These are phyloP conservation scores for Allomyces macrogynus DNA, from an alignment of 192 early-diverging fungal genomes.

Conservation along the genomic window DNA sequence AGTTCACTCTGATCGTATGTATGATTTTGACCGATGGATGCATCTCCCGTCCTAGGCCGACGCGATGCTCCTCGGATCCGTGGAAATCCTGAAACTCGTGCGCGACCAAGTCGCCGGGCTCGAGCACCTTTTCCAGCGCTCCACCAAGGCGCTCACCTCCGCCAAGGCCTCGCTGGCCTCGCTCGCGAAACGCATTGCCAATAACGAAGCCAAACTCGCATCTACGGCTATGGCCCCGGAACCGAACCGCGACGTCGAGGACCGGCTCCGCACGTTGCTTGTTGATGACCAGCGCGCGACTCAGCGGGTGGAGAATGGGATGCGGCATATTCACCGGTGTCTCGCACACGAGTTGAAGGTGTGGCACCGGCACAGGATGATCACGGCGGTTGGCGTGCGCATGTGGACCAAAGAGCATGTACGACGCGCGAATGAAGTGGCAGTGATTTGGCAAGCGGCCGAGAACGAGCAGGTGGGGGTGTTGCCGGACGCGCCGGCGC, in stretches of 20 bases:
- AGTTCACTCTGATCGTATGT: too few relatives aligned
- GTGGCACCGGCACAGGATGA: background rate
- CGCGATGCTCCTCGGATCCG: background rate
- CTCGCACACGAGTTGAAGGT: background rate
- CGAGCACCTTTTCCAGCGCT: background rate
- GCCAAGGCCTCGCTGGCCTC: background rate
- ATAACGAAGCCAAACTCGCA: background rate
- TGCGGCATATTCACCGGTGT: background rate
- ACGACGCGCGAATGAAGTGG: too few relatives aligned
- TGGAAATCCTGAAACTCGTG: background rate
- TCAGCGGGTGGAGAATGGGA: background rate
- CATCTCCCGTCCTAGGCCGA: too few relatives aligned
- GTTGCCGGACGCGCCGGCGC: too few relatives aligned
- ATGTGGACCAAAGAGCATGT: too few relatives aligned
- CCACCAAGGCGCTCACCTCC: background rate
- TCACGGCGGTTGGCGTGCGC: too few relatives aligned
- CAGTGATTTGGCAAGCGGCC: too few relatives aligned
- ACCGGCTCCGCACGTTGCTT: background rate
- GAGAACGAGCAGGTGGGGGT: too few relatives aligned
- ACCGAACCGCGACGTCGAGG: background rate
- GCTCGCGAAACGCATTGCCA: background rate
- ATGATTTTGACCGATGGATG: too few relatives aligned
- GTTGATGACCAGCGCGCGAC: background rate
- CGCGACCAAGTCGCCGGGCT: background rate
- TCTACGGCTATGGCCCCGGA: background rate